Percentiles rank a stretch among this genome's conserved stretches.
Evolutionary conservation across 148 eudicot species (phyloP).

Genomic region (Vaccinium darrowii): DNA sequence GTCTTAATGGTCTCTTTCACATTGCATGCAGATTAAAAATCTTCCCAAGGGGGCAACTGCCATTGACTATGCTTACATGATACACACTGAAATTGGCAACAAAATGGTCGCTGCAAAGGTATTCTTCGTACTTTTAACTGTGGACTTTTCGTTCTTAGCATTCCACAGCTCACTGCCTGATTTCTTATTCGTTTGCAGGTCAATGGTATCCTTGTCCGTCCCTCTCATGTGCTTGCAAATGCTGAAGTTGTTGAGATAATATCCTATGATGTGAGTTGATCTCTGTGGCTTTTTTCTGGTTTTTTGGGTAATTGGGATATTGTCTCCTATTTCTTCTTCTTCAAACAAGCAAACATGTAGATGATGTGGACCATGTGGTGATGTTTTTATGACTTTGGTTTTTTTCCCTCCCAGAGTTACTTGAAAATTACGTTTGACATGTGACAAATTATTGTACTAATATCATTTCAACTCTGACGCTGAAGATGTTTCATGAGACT

Average conservation of each 20-base stretch:
- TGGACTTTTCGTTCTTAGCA: not conserved
- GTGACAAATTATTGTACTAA: not conserved
- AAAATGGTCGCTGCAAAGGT: conserved; percentile 99
- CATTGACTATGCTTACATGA: conserved; percentile 96
- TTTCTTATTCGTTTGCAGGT: conserved; percentile 56
- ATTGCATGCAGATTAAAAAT: conserved; percentile 71
- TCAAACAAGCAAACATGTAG: not conserved
- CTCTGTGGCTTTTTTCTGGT: not conserved
- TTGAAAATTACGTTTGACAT: not conserved
- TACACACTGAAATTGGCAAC: conserved; percentile 96
- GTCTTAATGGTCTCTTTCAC: conserved; percentile 11
- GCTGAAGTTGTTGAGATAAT: conserved; percentile 99
- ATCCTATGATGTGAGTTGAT: conserved; percentile 72
- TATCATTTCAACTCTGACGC: not conserved
- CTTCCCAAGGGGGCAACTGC: conserved; percentile 93
- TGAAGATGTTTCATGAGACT: not conserved
- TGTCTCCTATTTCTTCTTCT: not conserved
- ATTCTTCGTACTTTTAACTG: conserved; percentile 19
- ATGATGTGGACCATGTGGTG: not conserved
- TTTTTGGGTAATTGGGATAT: not conserved
- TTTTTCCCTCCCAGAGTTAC: not conserved
- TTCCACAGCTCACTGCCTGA: conserved; percentile 17
- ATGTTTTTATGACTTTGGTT: not conserved
- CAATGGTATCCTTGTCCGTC: conserved; percentile 86
- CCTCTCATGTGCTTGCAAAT: conserved; percentile 81